Conservation (phyloP, 306 rosid genomes). For the Phaseolus lunatus region DNA sequence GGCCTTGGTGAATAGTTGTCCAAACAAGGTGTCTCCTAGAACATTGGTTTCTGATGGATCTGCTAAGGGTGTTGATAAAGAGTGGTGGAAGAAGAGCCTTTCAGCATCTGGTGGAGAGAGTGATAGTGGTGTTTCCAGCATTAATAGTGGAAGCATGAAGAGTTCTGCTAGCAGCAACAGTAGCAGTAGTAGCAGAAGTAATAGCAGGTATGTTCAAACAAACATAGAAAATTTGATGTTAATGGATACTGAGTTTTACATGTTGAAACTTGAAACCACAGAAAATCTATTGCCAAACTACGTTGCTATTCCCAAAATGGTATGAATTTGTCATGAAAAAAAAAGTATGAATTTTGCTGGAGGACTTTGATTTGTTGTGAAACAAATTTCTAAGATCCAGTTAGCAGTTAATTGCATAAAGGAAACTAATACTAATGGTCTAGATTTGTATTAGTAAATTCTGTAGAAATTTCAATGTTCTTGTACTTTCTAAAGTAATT, state of each 20-base stretch:
- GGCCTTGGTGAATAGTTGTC: slow-evolving; percentile 39
- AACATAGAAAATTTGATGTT: neutral
- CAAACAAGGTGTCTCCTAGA: slow-evolving; percentile 62
- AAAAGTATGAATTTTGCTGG: neutral
- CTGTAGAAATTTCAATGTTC: neutral
- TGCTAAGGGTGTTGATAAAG: slow-evolving; percentile 55
- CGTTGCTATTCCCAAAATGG: neutral
- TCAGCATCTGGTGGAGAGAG: slow-evolving; percentile 54
- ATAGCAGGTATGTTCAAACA: slow-evolving; percentile 63
- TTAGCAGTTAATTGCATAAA: neutral
- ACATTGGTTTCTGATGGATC: slow-evolving; percentile 54
- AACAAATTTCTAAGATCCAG: neutral
- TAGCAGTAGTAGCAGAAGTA: slow-evolving; percentile 53
- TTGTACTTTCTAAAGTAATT: neutral
- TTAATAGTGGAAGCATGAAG: slow-evolving; percentile 62
- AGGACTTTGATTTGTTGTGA: neutral
- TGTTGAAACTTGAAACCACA: neutral
- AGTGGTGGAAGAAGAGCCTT: slow-evolving; percentile 78
- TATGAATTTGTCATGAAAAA: neutral
- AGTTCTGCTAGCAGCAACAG: slow-evolving; percentile 63
- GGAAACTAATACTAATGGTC: neutral
- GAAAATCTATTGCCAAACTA: neutral
- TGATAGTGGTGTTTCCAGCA: slow-evolving; percentile 59
- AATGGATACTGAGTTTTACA: neutral
- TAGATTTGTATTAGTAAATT: neutral